Conservation (phyloP, 495 filamentous ascomycete genomes). For the Tricharina praecox region DNA sequence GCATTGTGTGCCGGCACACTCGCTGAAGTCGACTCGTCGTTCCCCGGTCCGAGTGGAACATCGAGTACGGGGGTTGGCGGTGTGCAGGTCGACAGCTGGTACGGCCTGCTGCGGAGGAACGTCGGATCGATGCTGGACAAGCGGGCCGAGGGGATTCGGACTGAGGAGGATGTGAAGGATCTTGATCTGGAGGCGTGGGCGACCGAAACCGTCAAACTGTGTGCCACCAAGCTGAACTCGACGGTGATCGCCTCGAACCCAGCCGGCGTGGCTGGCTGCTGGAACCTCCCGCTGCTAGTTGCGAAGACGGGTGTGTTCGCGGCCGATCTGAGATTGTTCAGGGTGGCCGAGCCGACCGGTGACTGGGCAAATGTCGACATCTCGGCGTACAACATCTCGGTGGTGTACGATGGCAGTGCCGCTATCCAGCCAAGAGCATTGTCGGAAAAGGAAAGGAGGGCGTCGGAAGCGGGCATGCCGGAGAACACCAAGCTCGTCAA, state of each 20-base stretch:
- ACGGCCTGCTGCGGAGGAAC: not conserved
- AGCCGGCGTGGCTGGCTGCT: slow-evolving; percentile 60
- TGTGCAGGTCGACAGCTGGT: not conserved
- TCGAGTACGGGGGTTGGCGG: not conserved
- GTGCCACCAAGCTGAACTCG: slow-evolving; percentile 13
- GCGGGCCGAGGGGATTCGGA: slow-evolving; percentile 12
- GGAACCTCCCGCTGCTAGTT: slow-evolving; percentile 50
- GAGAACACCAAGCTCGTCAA: slow-evolving; percentile 7
- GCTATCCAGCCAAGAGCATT: slow-evolving; percentile 39
- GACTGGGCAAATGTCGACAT: slow-evolving; percentile 39
- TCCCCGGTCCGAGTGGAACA: not conserved
- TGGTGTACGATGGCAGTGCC: slow-evolving; percentile 3
- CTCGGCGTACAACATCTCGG: slow-evolving; percentile 10
- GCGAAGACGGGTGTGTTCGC: slow-evolving; percentile 47
- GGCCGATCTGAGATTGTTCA: slow-evolving; percentile 54
- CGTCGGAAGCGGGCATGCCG: slow-evolving; percentile 21
- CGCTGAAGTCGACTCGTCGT: not conserved
- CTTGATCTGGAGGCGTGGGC: slow-evolving; percentile 24
- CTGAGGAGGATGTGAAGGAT: slow-evolving; percentile 18
- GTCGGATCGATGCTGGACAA: not conserved
- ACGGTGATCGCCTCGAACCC: slow-evolving; percentile 38
- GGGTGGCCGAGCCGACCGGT: slow-evolving; percentile 38
- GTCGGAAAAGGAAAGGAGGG: slow-evolving; percentile 39
- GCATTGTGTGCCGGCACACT: not conserved
- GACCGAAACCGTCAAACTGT: slow-evolving; percentile 21